Evolutionary conservation across 257 asterid species (phyloP).

Genomic region (Gentiana straminea): DNA sequence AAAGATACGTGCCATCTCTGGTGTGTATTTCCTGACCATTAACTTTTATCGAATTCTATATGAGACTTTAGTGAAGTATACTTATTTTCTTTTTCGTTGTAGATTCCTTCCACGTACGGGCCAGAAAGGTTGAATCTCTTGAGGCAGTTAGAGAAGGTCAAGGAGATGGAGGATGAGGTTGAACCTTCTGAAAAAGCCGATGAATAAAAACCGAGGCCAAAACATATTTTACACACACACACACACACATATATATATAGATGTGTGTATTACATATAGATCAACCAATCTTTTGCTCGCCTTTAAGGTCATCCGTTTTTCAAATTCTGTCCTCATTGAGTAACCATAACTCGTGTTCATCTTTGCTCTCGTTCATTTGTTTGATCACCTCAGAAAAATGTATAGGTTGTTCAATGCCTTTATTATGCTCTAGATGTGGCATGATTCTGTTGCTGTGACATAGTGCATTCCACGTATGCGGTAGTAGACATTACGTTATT

Average conservation of each 20-base stretch:
- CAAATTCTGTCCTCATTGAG: constrained; percentile 32
- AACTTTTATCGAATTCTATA: constrained; percentile 7
- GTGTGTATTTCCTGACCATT: constrained; percentile 27
- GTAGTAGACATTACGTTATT: too few species aligned
- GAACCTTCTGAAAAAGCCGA: constrained; percentile 32
- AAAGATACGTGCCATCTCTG: constrained; percentile 77
- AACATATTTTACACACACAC: constrained; percentile 1
- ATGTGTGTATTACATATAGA: too few species aligned
- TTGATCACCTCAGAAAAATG: constrained; percentile 24
- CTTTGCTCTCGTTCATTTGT: constrained; percentile 22
- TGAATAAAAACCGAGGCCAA: constrained; percentile 23
- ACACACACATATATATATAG: not conserved
- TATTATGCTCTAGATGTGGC: constrained; percentile 22
- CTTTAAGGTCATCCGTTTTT: constrained; percentile 11
- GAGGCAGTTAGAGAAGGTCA: constrained; percentile 93
- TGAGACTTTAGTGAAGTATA: constrained; percentile 12
- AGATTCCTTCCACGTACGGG: constrained; percentile 98
- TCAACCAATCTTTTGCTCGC: too few species aligned
- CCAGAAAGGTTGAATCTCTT: constrained; percentile 76
- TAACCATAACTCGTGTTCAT: constrained; percentile 31
- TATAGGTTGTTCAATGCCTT: constrained; percentile 38
- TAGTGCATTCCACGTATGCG: constrained; percentile 27
- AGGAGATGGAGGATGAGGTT: constrained; percentile 71
- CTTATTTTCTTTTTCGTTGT: constrained; percentile 17
- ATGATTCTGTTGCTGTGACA: constrained; percentile 42